A percentile compares a stretch with the other conserved stretches of the same genome.
Evolutionary conservation across 2,329 filamentous ascomycete genomes (phyloP).

Genomic region (Didymella pinodella): DNA sequence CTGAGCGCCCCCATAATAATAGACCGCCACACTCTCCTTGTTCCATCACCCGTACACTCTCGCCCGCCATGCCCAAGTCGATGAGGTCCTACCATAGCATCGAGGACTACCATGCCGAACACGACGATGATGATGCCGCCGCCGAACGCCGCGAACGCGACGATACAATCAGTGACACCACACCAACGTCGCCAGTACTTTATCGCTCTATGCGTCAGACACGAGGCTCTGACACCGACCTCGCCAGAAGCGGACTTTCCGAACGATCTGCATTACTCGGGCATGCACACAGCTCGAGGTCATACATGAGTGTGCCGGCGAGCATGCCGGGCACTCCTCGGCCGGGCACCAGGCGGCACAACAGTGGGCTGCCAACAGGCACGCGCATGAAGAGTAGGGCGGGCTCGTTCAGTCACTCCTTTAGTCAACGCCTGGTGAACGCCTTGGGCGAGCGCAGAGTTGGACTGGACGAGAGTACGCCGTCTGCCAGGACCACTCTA

Average conservation of each 20-base stretch:
- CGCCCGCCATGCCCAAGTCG: constrained; percentile 47
- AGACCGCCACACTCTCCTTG: constrained; percentile 15
- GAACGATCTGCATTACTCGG: constrained; percentile 60
- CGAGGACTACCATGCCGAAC: constrained; percentile 45
- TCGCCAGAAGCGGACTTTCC: constrained; percentile 48
- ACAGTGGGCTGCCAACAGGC: constrained; percentile 45
- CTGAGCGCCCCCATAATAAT: constrained; percentile 22
- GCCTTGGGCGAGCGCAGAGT: constrained; percentile 63
- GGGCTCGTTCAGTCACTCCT: constrained; percentile 46
- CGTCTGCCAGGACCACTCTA: constrained; percentile 70
- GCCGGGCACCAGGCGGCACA: constrained; percentile 49
- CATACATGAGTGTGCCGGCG: constrained; percentile 55
- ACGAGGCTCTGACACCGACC: constrained; percentile 48
- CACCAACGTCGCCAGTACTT: constrained; percentile 45
- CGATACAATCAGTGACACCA: constrained; percentile 46
- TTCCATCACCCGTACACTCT: constrained; percentile 14
- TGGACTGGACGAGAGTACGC: constrained; percentile 61
- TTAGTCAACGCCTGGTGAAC: constrained; percentile 63
- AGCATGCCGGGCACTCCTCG: constrained; percentile 54
- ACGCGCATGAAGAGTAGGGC: constrained; percentile 45
- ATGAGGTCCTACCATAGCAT: constrained; percentile 48
- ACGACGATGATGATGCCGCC: constrained; percentile 45
- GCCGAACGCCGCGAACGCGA: constrained; percentile 40
- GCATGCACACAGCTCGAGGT: constrained; percentile 45
- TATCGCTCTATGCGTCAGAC: constrained; percentile 41